Base-by-base conservation (phyloP, 495 filamentous ascomycete genomes). In the Penicillium nucicola region DNA sequence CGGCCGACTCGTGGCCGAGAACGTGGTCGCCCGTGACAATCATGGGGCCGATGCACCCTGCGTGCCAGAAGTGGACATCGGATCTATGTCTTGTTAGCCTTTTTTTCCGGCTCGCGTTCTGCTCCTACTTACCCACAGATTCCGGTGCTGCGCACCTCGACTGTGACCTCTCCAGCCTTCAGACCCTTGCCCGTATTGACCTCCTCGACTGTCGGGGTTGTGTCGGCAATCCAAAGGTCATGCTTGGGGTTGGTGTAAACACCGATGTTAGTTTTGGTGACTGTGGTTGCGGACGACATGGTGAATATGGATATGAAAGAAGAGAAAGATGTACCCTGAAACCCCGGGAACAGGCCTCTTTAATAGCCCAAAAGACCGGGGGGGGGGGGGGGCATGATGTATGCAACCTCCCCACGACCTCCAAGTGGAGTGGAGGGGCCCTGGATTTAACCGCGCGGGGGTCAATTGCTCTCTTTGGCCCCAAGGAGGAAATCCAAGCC, bases 51-150 rank as follows among this genome's bases (percentile, higher is more conserved):
- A 97, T 96, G 70, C 86, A 88, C 53, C 90, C 90, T 30, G 85
- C 86, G 65, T 92, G 90, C 91, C 90, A 95, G 79, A 97, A 97
- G 72, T 96, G 91, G 23, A 97, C 84, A 69, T 96, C 91, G 45
- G 90, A 95, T 39, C 89, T 95, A 61, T 18, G 25, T n/a, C 7
- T 9, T 6, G 7, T 28, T 28, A 28, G 7, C 25, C 5, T 28
- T 8, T 1, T 28, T 0, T 23, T 8, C 7, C 1, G 7, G 1
- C 23, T 28, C 25, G 25, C 25, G 5, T 9, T 28, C 25, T 9
- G 25, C 25, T 28, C 33, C 33, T 35, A 15, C 79, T 66, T 75
- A 90, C 86, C 90, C 91, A 75, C 91, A 97, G 66, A 97, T 96
- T 42, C 91, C 91, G 12, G 91, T 95, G 68, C 88, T 93, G 65